Evolutionary conservation across 495 filamentous ascomycete species (phyloP).

Genomic region (Thermothielavioides terrestris): DNA sequence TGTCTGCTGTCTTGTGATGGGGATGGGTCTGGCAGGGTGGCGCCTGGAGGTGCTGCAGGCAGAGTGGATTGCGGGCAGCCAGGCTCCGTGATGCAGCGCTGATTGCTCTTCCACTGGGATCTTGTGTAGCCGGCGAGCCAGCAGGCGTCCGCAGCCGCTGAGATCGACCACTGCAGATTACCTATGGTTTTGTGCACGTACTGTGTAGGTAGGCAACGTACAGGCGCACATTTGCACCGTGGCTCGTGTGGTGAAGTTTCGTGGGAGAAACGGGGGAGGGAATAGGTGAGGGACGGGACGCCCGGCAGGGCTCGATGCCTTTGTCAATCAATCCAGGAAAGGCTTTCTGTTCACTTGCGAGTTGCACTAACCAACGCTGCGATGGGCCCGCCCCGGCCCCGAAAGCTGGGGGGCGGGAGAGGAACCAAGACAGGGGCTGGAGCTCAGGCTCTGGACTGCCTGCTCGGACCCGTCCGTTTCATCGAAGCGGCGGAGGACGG

Average conservation of each 20-base stretch:
- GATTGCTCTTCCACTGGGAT: not conserved
- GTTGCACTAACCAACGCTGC: not conserved
- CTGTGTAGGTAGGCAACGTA: too few relatives aligned
- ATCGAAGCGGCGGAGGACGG: not conserved
- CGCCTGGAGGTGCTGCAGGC: not conserved
- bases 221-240: too few relatives aligned
- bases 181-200: not conserved
- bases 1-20: too few relatives aligned
- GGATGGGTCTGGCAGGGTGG: not conserved
- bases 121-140: not conserved
- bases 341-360: not conserved
- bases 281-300: too few relatives aligned
- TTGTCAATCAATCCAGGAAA: not conserved
- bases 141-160: not conserved
- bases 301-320: not conserved
- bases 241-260: too few relatives aligned
- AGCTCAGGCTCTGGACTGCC: not conserved
- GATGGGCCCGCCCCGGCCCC: not conserved
- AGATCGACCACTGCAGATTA: not conserved
- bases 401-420: conserved; percentile 5
- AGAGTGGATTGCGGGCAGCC: not conserved
- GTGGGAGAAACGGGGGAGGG: not conserved
- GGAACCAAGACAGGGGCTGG: not conserved
- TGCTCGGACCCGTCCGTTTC: not conserved
- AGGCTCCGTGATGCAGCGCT: not conserved